Evolutionary conservation across 1,139 yeast species (phyloP).

Genomic region (Candida gigantensis): DNA sequence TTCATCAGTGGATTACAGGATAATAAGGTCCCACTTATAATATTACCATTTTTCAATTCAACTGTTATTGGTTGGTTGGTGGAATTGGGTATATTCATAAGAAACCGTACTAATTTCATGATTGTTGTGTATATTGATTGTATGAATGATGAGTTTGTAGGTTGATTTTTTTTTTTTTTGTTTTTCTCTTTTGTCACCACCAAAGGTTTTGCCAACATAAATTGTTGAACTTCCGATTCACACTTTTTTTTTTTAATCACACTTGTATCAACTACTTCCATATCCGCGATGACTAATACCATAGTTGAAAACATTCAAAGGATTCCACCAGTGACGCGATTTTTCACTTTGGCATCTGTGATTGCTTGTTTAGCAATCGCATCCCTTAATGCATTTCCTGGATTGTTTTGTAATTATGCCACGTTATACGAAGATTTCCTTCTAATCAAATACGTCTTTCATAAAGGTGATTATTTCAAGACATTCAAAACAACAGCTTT

Average conservation of each 20-base stretch:
- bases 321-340: constrained; percentile 51
- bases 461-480: constrained; percentile 8
- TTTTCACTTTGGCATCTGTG: constrained; percentile 42
- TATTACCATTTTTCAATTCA: constrained; percentile 82
- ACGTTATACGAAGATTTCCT: neutral
- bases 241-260: constrained; percentile 2
- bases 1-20: constrained; percentile 94
- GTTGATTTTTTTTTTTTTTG: constrained; percentile 3
- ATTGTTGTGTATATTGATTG: no score
- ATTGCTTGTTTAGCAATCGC: constrained; percentile 29
- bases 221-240: no score
- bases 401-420: constrained; percentile 9
- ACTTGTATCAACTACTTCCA: neutral
- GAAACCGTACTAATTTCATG: constrained; percentile 60
- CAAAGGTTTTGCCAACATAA: no score
- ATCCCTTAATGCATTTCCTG: constrained; percentile 9
- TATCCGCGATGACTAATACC: constrained; percentile 14
- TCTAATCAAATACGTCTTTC: constrained; percentile 1
- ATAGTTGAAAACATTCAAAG: constrained; percentile 32
- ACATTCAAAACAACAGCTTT: constrained; percentile 10
- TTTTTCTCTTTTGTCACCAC: constrained; percentile 1
- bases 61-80: constrained; percentile 87
- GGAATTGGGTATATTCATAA: constrained; percentile 70
- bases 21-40: constrained; percentile 53
- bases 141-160: no score